A percentile compares a stretch with the other conserved stretches of the same genome.
phyloP scores from a whole-genome alignment of 352 stramenopile genomes.

The Phytophthora sp. region DNA sequence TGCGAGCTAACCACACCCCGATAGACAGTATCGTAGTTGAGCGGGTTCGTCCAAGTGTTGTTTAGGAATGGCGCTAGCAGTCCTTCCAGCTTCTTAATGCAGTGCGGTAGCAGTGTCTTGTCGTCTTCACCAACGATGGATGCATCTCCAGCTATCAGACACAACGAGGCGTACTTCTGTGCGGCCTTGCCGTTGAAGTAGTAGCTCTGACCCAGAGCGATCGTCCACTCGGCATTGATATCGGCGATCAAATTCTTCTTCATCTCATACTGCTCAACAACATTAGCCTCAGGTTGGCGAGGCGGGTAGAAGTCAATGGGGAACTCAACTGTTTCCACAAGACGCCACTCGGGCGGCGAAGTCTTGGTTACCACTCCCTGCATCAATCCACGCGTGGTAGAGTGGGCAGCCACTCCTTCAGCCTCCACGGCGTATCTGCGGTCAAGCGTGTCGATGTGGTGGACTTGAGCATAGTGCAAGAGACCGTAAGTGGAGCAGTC shows the following conservation, averaged over 20 bases:
- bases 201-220: constrained; percentile 50
- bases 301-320: constrained; percentile 58
- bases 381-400: constrained; percentile 66
- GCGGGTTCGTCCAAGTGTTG: constrained; percentile 48
- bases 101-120: constrained; percentile 39
- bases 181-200: constrained; percentile 61
- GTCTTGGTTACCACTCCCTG: constrained; percentile 55
- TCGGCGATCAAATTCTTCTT: constrained; percentile 45
- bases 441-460: constrained; percentile 69
- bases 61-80: constrained; percentile 46
- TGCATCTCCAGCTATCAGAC: constrained; percentile 50
- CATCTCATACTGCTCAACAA: constrained; percentile 39
- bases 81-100: constrained; percentile 42
- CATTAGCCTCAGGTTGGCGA: constrained; percentile 29
- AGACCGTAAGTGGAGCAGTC: constrained; percentile 51
- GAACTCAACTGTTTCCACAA: constrained; percentile 51
- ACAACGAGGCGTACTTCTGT: constrained; percentile 62
- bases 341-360: constrained; percentile 47
- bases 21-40: constrained; percentile 58
- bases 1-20: constrained; percentile 52
- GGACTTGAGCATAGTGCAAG: constrained; percentile 66
- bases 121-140: constrained; percentile 50
- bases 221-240: constrained; percentile 46
- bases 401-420: constrained; percentile 39
- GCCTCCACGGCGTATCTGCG: constrained; percentile 40